These are phyloP conservation scores for Pleurotus pulmonarius DNA, from an alignment of 768 basidiomycete species.

Conservation along the genomic window DNA sequence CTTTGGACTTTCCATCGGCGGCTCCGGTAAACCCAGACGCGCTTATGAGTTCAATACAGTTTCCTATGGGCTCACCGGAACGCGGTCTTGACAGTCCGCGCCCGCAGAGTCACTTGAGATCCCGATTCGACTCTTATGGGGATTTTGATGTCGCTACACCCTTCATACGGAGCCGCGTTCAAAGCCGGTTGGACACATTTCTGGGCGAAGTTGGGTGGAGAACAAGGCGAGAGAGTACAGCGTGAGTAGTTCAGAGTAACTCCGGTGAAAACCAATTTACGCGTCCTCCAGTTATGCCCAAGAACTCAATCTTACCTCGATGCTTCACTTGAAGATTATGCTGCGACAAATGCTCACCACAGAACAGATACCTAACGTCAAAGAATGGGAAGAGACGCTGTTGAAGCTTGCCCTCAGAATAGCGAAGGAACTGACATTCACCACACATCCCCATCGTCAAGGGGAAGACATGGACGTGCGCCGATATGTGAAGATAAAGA, in stretches of 20 bases:
- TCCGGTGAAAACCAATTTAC: constrained; percentile 6
- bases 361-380: constrained; percentile 76
- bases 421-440: constrained; percentile 81
- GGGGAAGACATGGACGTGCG: constrained; percentile 95
- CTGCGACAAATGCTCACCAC: constrained; percentile 84
- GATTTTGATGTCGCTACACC: constrained; percentile 74
- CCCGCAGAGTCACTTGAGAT: constrained; percentile 43
- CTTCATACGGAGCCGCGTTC: constrained; percentile 82
- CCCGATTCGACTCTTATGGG: constrained; percentile 67
- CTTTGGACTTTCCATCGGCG: constrained; percentile 54
- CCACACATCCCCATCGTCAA: constrained; percentile 61
- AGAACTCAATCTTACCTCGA: constrained; percentile 80
- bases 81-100: constrained; percentile 55
- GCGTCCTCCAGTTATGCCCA: constrained; percentile 61
- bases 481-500: constrained; percentile 96
- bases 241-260: constrained; percentile 46
- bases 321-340: constrained; percentile 88
- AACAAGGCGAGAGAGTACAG: constrained; percentile 83
- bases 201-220: constrained; percentile 76
- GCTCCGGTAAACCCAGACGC: constrained; percentile 49
- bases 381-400: constrained; percentile 86
- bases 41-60: constrained; percentile 71
- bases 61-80: constrained; percentile 80
- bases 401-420: constrained; percentile 81
- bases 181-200: constrained; percentile 64